Evolutionary conservation across 805 yeast genomes (phyloP), one percentile per base, ranked within the genome.

Genomic region (Suhomyces vadensis): DNA sequence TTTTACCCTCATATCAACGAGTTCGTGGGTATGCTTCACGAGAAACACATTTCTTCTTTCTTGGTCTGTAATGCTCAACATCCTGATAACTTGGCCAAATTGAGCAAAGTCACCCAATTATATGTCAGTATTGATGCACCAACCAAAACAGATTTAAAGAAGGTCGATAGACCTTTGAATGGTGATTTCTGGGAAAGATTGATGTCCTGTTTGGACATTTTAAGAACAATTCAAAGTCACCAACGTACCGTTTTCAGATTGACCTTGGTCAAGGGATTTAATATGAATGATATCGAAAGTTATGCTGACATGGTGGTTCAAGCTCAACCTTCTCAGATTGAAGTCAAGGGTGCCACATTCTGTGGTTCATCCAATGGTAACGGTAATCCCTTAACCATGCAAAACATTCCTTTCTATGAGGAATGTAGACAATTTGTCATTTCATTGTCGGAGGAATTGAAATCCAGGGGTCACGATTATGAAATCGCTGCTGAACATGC

Each of bases 1-100:
- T 87, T 90, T 64, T 90, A 90, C 61, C 97, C 97, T 1, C 82
- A 90, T 59, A 90, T 90, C 62, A 89, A 87, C 62, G 87, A 83
- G 61, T 90, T 90, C 60, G 80, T 90, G 31, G 79, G 77, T 9
- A 77, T 90, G 82, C 71, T 91, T 40, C 97, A 90, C 57, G 86
- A 78, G 25, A 77, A 81, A 58, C 84, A 79, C 31, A 91, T 90
- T 37, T 87, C 96, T 2, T 83, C 94, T 41, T 90, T 90, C 63
- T 74, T 90, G 55, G 97, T 90, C 9, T 91, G 97, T 68, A 90
- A 90, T 61, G 97, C 97, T 6, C 97, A 90, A 69, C 97, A 90
- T 64, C 97, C 97, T 3, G 90, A 85, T 41, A 86, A 89, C 49
- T 71, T 90, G 53, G 80, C 77, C 17, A 73, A 75, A 2, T 71